phyloP scores from a whole-genome alignment of 1,284 basidiomycete species.

The Malassezia arunalokei region DNA sequence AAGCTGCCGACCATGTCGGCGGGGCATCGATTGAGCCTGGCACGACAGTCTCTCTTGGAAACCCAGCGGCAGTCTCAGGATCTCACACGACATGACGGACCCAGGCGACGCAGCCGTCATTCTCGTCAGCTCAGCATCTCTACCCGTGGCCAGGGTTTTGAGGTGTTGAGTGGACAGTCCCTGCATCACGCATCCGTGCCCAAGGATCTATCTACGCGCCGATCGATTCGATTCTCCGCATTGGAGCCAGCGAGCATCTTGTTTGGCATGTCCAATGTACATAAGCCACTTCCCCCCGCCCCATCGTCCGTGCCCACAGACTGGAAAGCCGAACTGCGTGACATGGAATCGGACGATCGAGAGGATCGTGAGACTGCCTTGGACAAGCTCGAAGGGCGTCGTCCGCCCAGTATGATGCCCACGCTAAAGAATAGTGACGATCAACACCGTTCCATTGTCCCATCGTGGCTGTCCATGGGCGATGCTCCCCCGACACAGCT shows the following conservation, averaged over 20 bases:
- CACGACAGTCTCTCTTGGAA: background rate
- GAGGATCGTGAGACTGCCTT: slow-evolving; percentile 10
- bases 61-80: background rate
- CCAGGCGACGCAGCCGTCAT: slow-evolving; percentile 5
- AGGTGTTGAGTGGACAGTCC: slow-evolving; percentile 11
- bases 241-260: slow-evolving; percentile 13
- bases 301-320: background rate
- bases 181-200: background rate
- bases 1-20: background rate
- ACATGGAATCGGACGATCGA: background rate
- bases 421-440: background rate
- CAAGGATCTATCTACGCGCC: background rate
- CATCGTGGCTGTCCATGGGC: slow-evolving; percentile 5
- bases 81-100: background rate
- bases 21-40: background rate
- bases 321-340: slow-evolving; percentile 5
- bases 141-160: slow-evolving; percentile 10
- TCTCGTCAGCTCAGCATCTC: slow-evolving; percentile 14
- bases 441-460: background rate
- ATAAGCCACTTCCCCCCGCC: slow-evolving; percentile 8
- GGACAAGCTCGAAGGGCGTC: slow-evolving; percentile 14
- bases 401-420: background rate
- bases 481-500: background rate
- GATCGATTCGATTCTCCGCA: slow-evolving; percentile 11
- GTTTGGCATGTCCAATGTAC: background rate